phyloP scores from a whole-genome alignment of 2,329 filamentous ascomycete species.

The Arthrobotrys musiformis region DNA sequence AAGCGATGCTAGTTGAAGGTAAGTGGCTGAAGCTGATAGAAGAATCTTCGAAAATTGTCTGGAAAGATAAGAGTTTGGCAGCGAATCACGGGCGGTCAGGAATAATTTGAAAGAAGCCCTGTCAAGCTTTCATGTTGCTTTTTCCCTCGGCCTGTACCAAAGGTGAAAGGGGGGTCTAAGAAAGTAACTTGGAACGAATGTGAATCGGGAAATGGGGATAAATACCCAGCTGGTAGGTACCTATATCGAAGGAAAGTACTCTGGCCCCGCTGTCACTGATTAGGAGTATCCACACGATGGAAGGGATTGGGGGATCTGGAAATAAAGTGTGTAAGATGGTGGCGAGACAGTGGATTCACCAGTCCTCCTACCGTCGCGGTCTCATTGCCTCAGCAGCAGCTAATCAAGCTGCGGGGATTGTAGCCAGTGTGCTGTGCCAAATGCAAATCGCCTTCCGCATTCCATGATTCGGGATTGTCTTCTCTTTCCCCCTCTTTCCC shows the following conservation, averaged over 20 bases:
- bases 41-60: neutral
- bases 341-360: conserved; percentile 31
- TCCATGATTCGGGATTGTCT: conserved; percentile 2
- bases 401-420: neutral
- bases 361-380: neutral
- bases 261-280: neutral
- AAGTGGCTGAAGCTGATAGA: neutral
- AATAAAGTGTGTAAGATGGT: conserved; percentile 15
- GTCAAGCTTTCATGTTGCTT: conserved; percentile 31
- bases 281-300: neutral
- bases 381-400: neutral
- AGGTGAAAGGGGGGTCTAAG: neutral
- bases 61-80: conserved; percentile 17
- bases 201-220: neutral
- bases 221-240: no score
- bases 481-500: neutral
- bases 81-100: neutral
- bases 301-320: neutral
- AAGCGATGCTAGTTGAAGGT: conserved; percentile 6
- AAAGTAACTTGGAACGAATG: neutral
- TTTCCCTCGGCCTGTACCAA: neutral
- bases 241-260: neutral
- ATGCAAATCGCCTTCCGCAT: conserved; percentile 32
- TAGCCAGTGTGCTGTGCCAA: neutral
- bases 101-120: neutral